Percentiles rank a stretch among this genome's conserved stretches.
These are phyloP conservation scores for Schrenkiella parvula DNA, from an alignment of 345 rosid genomes.

Conservation along the genomic window DNA sequence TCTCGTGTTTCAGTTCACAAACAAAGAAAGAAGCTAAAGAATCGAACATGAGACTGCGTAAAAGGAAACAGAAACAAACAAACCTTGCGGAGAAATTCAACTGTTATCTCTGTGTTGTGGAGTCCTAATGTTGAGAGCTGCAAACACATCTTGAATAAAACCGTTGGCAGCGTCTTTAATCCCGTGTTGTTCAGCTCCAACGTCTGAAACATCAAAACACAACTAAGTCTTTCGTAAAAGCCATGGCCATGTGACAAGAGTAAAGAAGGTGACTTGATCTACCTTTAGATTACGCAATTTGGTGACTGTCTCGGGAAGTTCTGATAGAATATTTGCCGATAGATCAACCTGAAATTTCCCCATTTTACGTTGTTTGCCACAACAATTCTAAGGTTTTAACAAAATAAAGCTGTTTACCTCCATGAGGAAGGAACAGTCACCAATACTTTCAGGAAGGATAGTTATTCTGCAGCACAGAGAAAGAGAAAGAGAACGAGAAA, in stretches of 20 bases:
- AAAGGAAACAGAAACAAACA: not conserved
- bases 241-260: not conserved
- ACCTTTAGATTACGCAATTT: conserved; percentile 72
- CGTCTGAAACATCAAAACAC: conserved; percentile 41
- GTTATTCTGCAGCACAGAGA: conserved; percentile 46
- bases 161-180: conserved; percentile 52
- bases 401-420: conserved; percentile 41
- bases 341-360: conserved; percentile 69
- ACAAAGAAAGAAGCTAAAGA: not conserved
- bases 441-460: conserved; percentile 46
- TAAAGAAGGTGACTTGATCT: not conserved
- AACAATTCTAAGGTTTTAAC: not conserved
- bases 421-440: conserved; percentile 54
- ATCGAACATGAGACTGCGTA: not conserved
- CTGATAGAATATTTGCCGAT: conserved; percentile 69
- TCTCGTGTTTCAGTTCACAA: not conserved
- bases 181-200: conserved; percentile 69
- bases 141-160: conserved; percentile 55
- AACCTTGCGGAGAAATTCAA: conserved; percentile 75
- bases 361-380: not conserved
- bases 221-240: not conserved
- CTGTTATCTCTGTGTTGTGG: conserved; percentile 84
- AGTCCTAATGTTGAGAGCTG: conserved; percentile 78
- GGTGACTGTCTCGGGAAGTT: conserved; percentile 60
- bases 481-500: not conserved